Evolutionary conservation across 1,139 yeast genomes (phyloP).

Genomic region (Yamadazyma epiphylla): DNA sequence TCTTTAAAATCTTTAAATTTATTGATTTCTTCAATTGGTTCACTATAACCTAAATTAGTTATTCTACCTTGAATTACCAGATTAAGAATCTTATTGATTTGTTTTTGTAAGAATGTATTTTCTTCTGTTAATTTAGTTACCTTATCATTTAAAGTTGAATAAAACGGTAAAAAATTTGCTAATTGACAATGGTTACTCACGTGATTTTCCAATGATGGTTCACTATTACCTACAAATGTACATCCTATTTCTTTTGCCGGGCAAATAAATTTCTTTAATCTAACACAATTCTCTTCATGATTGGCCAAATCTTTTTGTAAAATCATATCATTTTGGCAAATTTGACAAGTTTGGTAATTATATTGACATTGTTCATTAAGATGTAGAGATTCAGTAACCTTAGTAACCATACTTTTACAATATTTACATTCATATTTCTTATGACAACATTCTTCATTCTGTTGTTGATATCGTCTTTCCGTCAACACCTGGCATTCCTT

Average conservation of each 20-base stretch:
- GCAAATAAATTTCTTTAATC: constrained; percentile 29
- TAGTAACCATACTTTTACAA: constrained; percentile 35
- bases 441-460: constrained; percentile 34
- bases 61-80: constrained; percentile 50
- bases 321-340: constrained; percentile 41
- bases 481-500: constrained; percentile 8
- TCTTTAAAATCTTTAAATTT: constrained; percentile 19
- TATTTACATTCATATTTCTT: constrained; percentile 28
- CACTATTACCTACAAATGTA: constrained; percentile 36
- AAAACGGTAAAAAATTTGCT: constrained; percentile 27
- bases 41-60: constrained; percentile 48
- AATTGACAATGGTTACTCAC: constrained; percentile 32
- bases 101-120: constrained; percentile 34
- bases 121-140: constrained; percentile 18
- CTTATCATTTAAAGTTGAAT: constrained; percentile 17
- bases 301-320: constrained; percentile 27
- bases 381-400: constrained; percentile 30
- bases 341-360: constrained; percentile 37
- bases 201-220: constrained; percentile 39
- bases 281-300: constrained; percentile 34
- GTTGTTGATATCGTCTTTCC: constrained; percentile 12
- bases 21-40: constrained; percentile 44
- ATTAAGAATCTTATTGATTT: constrained; percentile 44
- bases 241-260: constrained; percentile 43
- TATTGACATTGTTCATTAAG: constrained; percentile 35